Conservation (phyloP, 805 yeast species). For the Tetrapisispora nanseiensis region DNA sequence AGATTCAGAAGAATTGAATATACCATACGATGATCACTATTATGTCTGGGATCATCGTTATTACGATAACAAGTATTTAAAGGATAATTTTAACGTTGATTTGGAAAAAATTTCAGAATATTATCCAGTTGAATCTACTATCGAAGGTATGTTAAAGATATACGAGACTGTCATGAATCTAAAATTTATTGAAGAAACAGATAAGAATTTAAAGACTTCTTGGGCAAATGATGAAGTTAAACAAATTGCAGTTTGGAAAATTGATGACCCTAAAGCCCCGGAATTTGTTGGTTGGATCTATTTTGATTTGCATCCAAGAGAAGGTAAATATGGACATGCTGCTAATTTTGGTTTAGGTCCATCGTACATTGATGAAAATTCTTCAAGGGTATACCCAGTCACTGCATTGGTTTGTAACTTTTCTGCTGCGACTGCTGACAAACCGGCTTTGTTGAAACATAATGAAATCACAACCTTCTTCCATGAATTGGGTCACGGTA, state of each 20-base stretch:
- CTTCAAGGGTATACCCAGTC: constrained; percentile 49
- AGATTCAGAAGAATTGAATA: constrained; percentile 39
- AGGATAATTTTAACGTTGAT: constrained; percentile 62
- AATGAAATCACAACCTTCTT: constrained; percentile 73
- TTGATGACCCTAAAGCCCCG: constrained; percentile 38
- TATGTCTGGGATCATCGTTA: constrained; percentile 70
- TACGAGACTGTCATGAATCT: constrained; percentile 63
- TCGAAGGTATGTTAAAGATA: constrained; percentile 57
- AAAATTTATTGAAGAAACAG: constrained; percentile 46
- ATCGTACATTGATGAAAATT: constrained; percentile 43
- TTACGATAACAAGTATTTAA: constrained; percentile 56
- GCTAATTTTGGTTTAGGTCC: constrained; percentile 67
- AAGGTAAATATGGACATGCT: constrained; percentile 82
- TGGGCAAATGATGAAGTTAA: constrained; percentile 73
- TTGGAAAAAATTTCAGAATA: constrained; percentile 62
- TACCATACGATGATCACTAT: constrained; percentile 33
- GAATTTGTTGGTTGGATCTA: constrained; percentile 69
- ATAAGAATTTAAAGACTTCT: constrained; percentile 33
- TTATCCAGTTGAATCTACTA: constrained; percentile 64
- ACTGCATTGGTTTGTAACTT: constrained; percentile 80
- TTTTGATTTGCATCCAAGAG: constrained; percentile 77
- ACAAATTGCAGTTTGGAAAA: constrained; percentile 61
- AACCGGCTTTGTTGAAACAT: constrained; percentile 70
- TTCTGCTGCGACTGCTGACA: constrained; percentile 58
- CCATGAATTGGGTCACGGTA: constrained; percentile 87